A percentile compares a stretch with the other conserved stretches of the same genome.
These are phyloP conservation scores for Clitocybe nebularis DNA, from an alignment of 1,284 basidiomycete species.

Conservation along the genomic window DNA sequence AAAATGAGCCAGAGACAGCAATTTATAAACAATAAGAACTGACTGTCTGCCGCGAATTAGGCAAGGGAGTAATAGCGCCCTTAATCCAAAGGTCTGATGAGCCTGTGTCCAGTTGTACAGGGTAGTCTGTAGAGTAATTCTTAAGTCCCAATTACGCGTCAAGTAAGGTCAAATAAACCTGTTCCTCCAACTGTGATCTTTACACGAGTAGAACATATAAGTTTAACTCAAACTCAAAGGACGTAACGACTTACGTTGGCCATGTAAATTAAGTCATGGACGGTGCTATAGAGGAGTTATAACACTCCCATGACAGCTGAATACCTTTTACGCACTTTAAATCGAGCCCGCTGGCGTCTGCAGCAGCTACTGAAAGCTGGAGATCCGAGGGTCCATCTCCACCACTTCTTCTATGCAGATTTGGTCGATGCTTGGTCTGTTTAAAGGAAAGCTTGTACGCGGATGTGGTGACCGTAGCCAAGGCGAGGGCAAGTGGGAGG, in stretches of 20 bases:
- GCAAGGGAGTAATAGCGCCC: slow-evolving; percentile 45
- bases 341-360: slow-evolving; percentile 31
- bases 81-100: slow-evolving; percentile 80
- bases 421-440: slow-evolving; percentile 29
- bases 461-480: slow-evolving; percentile 28
- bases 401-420: slow-evolving; percentile 27
- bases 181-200: slow-evolving; percentile 62
- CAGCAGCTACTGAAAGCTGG: slow-evolving; percentile 27
- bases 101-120: slow-evolving; percentile 76
- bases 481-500: slow-evolving; percentile 25
- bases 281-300: slow-evolving; percentile 41
- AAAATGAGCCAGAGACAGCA: slow-evolving; percentile 1
- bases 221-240: slow-evolving; percentile 3
- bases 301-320: neutral
- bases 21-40: too few relatives aligned
- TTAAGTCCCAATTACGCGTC: neutral
- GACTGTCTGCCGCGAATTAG: slow-evolving; percentile 51
- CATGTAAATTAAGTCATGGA: slow-evolving; percentile 72
- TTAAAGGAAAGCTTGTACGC: slow-evolving; percentile 37
- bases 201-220: slow-evolving; percentile 7
- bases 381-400: slow-evolving; percentile 21
- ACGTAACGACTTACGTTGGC: slow-evolving; percentile 51
- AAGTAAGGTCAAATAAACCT: slow-evolving; percentile 37
- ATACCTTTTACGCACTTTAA: slow-evolving; percentile 34
- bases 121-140: slow-evolving; percentile 42